phyloP scores from a whole-genome alignment of 2,329 filamentous ascomycete species.

The Thelonectria blattea region DNA sequence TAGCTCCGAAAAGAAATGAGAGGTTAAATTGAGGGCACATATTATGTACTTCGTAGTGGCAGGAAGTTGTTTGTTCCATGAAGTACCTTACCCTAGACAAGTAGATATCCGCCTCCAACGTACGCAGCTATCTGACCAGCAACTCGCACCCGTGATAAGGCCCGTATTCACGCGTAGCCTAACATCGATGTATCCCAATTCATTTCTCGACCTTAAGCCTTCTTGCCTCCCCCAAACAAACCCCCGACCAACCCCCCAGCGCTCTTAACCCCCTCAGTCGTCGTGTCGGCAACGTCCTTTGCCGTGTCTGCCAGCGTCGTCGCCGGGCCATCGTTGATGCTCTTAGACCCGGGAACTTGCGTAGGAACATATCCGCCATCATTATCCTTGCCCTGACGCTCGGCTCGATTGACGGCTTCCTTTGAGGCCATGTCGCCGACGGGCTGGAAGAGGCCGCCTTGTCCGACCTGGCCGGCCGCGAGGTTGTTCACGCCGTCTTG shows the following conservation, averaged over 20 bases:
- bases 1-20: too few species aligned
- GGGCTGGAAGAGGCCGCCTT: slow-evolving; percentile 70
- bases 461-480: slow-evolving; percentile 67
- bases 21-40: too few species aligned
- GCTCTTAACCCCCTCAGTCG: slow-evolving; percentile 39
- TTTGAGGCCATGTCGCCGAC: slow-evolving; percentile 67
- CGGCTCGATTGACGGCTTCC: slow-evolving; percentile 69
- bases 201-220: neutral
- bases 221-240: slow-evolving; percentile 42
- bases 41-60: too few species aligned
- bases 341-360: slow-evolving; percentile 39
- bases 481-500: slow-evolving; percentile 71
- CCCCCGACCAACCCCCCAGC: slow-evolving; percentile 42
- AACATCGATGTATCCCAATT: neutral
- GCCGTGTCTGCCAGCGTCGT: slow-evolving; percentile 40
- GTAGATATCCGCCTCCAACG: too few species aligned
- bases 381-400: slow-evolving; percentile 69
- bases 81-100: too few species aligned
- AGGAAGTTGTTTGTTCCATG: too few species aligned
- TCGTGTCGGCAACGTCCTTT: slow-evolving; percentile 39
- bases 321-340: slow-evolving; percentile 35
- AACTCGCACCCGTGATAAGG: too few species aligned
- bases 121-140: too few species aligned
- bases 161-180: too few species aligned
- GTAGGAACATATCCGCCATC: slow-evolving; percentile 54